A percentile compares a stretch with the other conserved stretches of the same genome.
Conservation (phyloP, 305 asterid species). For the Fraxinus greggii region DNA sequence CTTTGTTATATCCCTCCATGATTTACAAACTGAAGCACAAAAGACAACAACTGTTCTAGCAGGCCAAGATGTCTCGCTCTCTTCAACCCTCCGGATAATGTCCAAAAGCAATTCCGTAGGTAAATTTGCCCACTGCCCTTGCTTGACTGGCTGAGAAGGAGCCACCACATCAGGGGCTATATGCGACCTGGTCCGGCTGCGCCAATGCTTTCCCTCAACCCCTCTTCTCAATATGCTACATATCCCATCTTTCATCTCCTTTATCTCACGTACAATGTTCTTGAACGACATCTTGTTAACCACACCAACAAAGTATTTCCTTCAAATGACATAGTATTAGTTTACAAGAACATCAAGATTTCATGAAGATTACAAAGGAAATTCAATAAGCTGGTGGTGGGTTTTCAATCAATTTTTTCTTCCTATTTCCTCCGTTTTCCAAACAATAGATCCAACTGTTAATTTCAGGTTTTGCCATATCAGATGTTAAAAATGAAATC, state of each 20-base stretch:
- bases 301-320: constrained; percentile 23
- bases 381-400: not conserved
- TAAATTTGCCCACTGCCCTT: constrained; percentile 91
- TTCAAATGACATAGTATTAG: constrained; percentile 9
- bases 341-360: constrained; percentile 1
- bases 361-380: not conserved
- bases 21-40: constrained; percentile 87
- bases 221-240: constrained; percentile 74
- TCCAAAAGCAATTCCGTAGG: constrained; percentile 89
- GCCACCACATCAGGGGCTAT: constrained; percentile 68
- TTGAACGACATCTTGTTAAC: constrained; percentile 63
- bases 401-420: not conserved
- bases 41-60: constrained; percentile 74
- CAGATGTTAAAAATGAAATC: not conserved
- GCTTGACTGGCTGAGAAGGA: constrained; percentile 51
- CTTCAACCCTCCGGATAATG: constrained; percentile 78
- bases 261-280: constrained; percentile 72
- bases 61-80: constrained; percentile 92
- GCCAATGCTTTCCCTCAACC: constrained; percentile 65
- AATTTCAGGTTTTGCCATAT: not conserved
- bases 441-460: constrained; percentile 20
- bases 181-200: constrained; percentile 59
- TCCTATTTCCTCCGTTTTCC: not conserved
- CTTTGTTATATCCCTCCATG: constrained; percentile 87
- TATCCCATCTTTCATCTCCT: constrained; percentile 78